These are phyloP conservation scores for Apiospora rasikravindrae DNA, from an alignment of 2,329 filamentous ascomycete genomes.

Conservation along the genomic window DNA sequence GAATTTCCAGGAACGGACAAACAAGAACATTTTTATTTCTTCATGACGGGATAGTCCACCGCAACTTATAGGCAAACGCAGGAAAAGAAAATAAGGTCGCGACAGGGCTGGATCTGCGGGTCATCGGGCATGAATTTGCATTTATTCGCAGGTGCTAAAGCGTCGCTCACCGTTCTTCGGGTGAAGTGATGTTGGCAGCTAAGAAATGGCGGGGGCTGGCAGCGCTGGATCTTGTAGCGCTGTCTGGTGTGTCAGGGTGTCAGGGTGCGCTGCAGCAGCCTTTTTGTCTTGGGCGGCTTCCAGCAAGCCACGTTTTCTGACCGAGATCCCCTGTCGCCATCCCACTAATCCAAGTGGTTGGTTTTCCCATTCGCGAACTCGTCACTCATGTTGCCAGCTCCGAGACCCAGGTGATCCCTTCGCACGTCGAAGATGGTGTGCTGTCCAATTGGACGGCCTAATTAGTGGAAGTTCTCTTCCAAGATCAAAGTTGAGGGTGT, in stretches of 20 bases:
- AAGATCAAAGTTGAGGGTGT: background rate
- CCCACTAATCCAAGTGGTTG: background rate
- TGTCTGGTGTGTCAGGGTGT: background rate
- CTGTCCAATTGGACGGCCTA: background rate
- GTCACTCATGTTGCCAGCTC: background rate
- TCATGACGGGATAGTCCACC: background rate
- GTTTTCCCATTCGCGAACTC: background rate
- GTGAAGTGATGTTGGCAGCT: background rate
- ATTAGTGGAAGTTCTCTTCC: background rate
- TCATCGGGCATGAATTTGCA: slow-evolving; percentile 7
- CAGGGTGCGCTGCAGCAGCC: background rate
- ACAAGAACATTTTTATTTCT: background rate
- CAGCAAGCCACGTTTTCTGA: slow-evolving; percentile 6
- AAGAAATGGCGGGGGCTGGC: slow-evolving; percentile 5
- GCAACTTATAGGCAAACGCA: background rate
- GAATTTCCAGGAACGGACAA: background rate
- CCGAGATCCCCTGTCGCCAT: background rate
- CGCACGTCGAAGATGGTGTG: background rate
- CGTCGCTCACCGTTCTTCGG: background rate
- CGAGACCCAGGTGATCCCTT: background rate
- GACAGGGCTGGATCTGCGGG: background rate
- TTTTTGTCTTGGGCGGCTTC: background rate
- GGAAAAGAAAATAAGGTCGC: background rate
- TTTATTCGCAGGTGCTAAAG: background rate
- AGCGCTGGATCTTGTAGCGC: background rate